phyloP scores from a whole-genome alignment of 2,329 filamentous ascomycete species.

The Zalaria sp. region DNA sequence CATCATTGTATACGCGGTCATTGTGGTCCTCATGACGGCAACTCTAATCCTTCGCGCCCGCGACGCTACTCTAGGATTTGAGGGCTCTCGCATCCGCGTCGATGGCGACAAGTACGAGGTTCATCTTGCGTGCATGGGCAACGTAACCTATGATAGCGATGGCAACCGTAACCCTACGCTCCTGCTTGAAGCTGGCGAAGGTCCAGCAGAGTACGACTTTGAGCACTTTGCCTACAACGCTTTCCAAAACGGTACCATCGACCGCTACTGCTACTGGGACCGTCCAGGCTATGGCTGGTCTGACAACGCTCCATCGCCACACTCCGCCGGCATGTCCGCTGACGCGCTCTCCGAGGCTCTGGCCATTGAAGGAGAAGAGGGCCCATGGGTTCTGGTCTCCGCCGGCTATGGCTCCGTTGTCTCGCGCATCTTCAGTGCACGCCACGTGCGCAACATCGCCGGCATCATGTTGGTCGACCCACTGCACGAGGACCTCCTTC shows the following conservation, averaged over 20 bases:
- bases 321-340: conserved; percentile 84
- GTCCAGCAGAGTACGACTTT: conserved; percentile 63
- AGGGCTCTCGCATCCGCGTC: conserved; percentile 65
- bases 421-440: conserved; percentile 77
- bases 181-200: conserved; percentile 71
- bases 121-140: conserved; percentile 75
- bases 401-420: conserved; percentile 82
- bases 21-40: conserved; percentile 61
- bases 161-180: conserved; percentile 59
- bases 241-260: conserved; percentile 66
- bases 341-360: conserved; percentile 82
- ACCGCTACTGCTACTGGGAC: conserved; percentile 89
- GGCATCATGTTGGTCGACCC: conserved; percentile 80
- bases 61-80: conserved; percentile 59
- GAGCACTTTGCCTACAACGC: conserved; percentile 67
- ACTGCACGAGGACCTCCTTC: conserved; percentile 74
- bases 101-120: conserved; percentile 75
- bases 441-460: conserved; percentile 59
- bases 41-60: conserved; percentile 68
- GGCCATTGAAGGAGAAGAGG: conserved; percentile 62
- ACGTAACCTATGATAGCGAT: conserved; percentile 39
- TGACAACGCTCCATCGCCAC: conserved; percentile 85
- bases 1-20: conserved; percentile 52
- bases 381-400: conserved; percentile 78
- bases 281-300: conserved; percentile 79